Percentiles rank a stretch among this genome's conserved stretches.
phyloP scores from a whole-genome alignment of 148 eudicot genomes.

The Fagopyrum homotropicum region DNA sequence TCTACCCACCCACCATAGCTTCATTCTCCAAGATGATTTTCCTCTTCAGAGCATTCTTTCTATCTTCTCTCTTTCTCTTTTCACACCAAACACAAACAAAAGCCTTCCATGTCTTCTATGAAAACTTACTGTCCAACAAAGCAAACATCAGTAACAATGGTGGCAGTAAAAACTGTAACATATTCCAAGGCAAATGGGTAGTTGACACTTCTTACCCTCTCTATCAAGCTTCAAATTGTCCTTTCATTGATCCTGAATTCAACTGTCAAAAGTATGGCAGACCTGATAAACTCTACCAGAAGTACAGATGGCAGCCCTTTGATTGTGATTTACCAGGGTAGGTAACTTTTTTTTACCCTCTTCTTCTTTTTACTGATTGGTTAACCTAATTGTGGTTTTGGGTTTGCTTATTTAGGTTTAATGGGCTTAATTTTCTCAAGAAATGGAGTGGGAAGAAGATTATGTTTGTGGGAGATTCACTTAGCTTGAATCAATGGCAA shows the following conservation, averaged over 20 bases:
- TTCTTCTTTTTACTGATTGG: not conserved
- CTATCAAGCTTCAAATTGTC: slow-evolving; percentile 56
- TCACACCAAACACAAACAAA: slow-evolving; percentile 5
- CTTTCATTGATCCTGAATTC: slow-evolving; percentile 68
- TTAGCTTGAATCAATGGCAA: slow-evolving; percentile 74
- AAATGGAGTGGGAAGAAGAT: slow-evolving; percentile 77
- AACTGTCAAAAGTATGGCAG: slow-evolving; percentile 63
- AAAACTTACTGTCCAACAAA: not conserved
- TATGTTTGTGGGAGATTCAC: slow-evolving; percentile 89
- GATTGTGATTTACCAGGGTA: slow-evolving; percentile 69
- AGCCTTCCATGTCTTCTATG: not conserved
- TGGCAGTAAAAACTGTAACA: slow-evolving; percentile 29
- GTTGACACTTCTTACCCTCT: slow-evolving; percentile 72
- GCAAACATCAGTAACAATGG: not conserved
- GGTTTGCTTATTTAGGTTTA: slow-evolving; percentile 42
- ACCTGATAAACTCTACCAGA: slow-evolving; percentile 65
- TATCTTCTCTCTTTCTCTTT: slow-evolving; percentile 3
- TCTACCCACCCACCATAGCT: not conserved
- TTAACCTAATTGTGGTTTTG: not conserved
- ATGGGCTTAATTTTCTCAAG: slow-evolving; percentile 58
- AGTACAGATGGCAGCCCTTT: slow-evolving; percentile 81
- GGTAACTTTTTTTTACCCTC: not conserved
- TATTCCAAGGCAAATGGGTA: slow-evolving; percentile 80
- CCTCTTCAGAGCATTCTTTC: not conserved
- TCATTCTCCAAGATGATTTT: slow-evolving; percentile 1